Evolutionary conservation across 1,139 yeast genomes (phyloP).

Genomic region (Suhomyces anneliseae): DNA sequence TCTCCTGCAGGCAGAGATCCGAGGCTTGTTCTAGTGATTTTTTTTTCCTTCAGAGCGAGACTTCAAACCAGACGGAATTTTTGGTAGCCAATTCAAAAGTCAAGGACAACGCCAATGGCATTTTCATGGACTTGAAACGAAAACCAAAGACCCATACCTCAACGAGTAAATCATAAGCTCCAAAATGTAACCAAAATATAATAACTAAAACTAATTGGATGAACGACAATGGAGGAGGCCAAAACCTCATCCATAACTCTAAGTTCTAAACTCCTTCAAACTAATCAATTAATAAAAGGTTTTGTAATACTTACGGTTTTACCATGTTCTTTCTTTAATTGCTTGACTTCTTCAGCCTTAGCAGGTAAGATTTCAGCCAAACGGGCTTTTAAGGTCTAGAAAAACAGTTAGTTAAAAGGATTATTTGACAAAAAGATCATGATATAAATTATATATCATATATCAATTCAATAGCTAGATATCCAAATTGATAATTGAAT

Average conservation of each 20-base stretch:
- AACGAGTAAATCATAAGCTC: no score
- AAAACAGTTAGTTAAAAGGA: constrained; percentile 15
- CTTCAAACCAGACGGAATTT: no score
- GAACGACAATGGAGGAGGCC: not conserved
- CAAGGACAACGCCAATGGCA: no score
- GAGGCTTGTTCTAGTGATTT: not conserved
- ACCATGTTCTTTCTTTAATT: constrained; percentile 86
- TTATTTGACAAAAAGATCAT: not conserved
- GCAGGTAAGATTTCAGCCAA: constrained; percentile 91
- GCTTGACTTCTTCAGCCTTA: constrained; percentile 88
- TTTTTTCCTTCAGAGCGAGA: no score
- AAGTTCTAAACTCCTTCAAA: no score
- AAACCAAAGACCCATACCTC: no score
- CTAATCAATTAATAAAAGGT: not conserved
- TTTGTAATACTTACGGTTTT: constrained; percentile 54
- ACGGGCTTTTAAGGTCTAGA: constrained; percentile 76
- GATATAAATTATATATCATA: not conserved
- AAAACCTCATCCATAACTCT: no score
- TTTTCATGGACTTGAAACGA: no score
- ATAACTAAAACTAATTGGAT: no score
- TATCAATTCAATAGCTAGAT: not conserved
- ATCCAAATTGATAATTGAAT: not conserved
- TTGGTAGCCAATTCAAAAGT: no score
- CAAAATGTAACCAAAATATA: no score
- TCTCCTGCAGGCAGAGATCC: not conserved